phyloP scores from a whole-genome alignment of 768 basidiomycete genomes.

The Leucosporidium scottii region DNA sequence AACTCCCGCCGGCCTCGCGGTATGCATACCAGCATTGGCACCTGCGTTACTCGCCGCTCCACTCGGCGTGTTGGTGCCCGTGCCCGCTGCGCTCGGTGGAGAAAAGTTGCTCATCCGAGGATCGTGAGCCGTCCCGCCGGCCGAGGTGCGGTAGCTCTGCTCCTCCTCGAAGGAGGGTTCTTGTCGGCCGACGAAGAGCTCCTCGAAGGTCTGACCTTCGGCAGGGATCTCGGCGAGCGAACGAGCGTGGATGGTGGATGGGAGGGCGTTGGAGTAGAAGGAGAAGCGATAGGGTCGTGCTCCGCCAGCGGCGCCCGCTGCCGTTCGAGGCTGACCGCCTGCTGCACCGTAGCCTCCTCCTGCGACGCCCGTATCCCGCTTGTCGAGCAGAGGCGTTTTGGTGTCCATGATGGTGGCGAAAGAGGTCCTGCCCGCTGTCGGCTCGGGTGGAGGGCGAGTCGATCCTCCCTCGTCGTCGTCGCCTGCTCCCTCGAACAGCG shows the following conservation, averaged over 20 bases:
- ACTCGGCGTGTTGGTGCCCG: slow-evolving; percentile 29
- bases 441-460: slow-evolving; percentile 37
- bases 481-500: slow-evolving; percentile 66
- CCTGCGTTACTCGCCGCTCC: neutral
- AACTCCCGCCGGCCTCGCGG: slow-evolving; percentile 13
- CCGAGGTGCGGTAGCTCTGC: slow-evolving; percentile 20
- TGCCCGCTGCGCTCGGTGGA: neutral
- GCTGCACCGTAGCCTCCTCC: slow-evolving; percentile 26
- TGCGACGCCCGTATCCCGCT: slow-evolving; percentile 35
- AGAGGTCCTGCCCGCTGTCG: neutral
- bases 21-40: slow-evolving; percentile 2
- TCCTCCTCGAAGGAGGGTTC: slow-evolving; percentile 16
- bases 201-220: slow-evolving; percentile 85
- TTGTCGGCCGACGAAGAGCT: slow-evolving; percentile 57
- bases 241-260: slow-evolving; percentile 89
- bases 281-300: slow-evolving; percentile 95
- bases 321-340: slow-evolving; percentile 38
- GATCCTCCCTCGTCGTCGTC: slow-evolving; percentile 26
- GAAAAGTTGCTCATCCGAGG: neutral
- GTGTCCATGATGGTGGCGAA: slow-evolving; percentile 42
- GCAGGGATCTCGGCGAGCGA: slow-evolving; percentile 88
- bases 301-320: slow-evolving; percentile 45
- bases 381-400: slow-evolving; percentile 39
- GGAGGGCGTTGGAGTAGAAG: slow-evolving; percentile 89
- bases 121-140: slow-evolving; percentile 15